Base-by-base conservation (phyloP, 352 stramenopile species). In the Lagenidium sp. region DNA sequence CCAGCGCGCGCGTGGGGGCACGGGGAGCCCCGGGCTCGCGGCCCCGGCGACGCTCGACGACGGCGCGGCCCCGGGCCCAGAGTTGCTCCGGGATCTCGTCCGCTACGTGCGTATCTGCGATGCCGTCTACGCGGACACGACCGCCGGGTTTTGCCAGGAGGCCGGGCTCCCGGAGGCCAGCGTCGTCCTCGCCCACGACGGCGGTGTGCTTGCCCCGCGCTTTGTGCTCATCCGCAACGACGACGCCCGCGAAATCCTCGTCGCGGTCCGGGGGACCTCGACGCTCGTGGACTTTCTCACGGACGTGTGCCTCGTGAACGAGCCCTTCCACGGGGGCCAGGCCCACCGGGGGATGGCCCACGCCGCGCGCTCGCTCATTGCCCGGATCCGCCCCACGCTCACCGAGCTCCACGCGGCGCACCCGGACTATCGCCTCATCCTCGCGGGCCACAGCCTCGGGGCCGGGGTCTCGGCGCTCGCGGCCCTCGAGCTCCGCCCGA, bases 331-430 rank as follows among this genome's bases (percentile, higher is more conserved):
- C 15, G 29, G 57, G 23, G 79, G 79, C 4, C 69, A 92, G 46
- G 79, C 69, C 10, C 79, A 92, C 49, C 74, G 79, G n/a, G 79
- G 79, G 13, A 92, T 92, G 55, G 76, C 86, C 12, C 79, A 88
- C 30, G 71, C 79, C 4, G 63, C 79, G 4, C 62, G 65, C 18
- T 89, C 74, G 79, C 65, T 92, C 8, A 70, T 83, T 26, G 55
- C 55, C 13, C 66, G 84, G 16, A 41, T 88, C 15, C 50, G 60
- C n/a, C 31, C 57, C 10, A 72, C 87, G 25, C 48, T 92, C 18
- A 35, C 55, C 11, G 32, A 63, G 32, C 51, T 88, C 13, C 50
- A 50, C 1, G 28, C 37, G 7, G 41, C 68, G 16, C 55, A 89
- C 46, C 64, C 67, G 19, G 60, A 75, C 10, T 89, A 88, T 53